Evolutionary conservation across 768 basidiomycete species (phyloP).

Genomic region (Pleurotus tuoliensis): DNA sequence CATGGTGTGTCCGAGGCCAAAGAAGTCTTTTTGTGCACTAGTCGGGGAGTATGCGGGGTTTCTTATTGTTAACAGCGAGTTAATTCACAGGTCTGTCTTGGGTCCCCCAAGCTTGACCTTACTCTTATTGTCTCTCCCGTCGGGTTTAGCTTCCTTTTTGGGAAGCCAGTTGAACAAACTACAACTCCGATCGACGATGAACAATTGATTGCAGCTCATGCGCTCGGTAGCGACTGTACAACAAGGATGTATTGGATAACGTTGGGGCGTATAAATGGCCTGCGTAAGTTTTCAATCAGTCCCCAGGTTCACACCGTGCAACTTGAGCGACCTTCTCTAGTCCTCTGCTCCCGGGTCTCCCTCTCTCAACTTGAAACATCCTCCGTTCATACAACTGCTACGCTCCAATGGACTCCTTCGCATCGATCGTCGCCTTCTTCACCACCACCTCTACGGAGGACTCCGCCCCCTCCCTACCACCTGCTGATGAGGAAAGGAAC

Average conservation of each 20-base stretch:
- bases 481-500: constrained; percentile 3
- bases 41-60: constrained; percentile 4
- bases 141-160: background rate
- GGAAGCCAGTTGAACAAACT: background rate
- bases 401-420: constrained; percentile 5
- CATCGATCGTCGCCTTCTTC: constrained; percentile 8
- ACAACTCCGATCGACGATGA: too few relatives aligned
- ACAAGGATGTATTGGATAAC: background rate
- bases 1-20: background rate
- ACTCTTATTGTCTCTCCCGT: constrained; percentile 2
- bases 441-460: constrained; percentile 1
- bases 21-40: constrained; percentile 8
- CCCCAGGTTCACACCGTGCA: background rate
- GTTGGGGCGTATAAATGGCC: background rate
- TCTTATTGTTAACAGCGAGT: constrained; percentile 7
- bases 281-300: background rate
- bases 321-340: background rate
- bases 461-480: constrained; percentile 6
- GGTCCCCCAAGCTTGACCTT: background rate
- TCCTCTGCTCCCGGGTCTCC: background rate
- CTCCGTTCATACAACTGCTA: background rate
- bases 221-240: background rate
- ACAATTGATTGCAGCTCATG: constrained; percentile 1
- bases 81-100: background rate
- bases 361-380: background rate